Evolutionary conservation across 2,329 filamentous ascomycete species (phyloP), one percentile per base, ranked within the genome.

Genomic region (Scytalidium sp.): DNA sequence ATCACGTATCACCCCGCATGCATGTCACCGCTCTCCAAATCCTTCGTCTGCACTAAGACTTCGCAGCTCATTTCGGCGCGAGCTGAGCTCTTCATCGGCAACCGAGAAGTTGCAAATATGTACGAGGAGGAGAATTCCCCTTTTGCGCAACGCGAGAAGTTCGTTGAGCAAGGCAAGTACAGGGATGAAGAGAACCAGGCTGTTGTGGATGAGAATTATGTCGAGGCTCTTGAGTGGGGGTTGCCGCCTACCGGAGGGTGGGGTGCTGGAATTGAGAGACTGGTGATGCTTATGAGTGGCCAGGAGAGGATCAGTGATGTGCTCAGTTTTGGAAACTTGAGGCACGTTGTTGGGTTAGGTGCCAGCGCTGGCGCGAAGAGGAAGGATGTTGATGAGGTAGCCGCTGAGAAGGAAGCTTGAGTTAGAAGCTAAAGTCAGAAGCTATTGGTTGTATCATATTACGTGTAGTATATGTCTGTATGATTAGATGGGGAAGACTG

Each of bases 51-150:
- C 65, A 79, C 83, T 0, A 83, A 83, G 0, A 86, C 85, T 0
- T 75, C 78, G 13, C 92, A 97, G 65, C 69, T 80, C 8, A 83
- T 96, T 1, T 87, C 90, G 1, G 88, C 90, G 1, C 85, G 92
- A 5, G 89, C 88, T 0, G 92, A 97, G 69, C 80, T 96, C 19
- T 96, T 96, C 70, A 81, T 95, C 54, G 73, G 82, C 45, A 84
- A 87, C 39, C 82, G 83, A 48, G 94, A 99, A 65, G 78, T 96
- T 25, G 90, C 93, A 53, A 99, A 99, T 69, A 95, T 93, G 74
- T 99, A 99, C 68, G 94, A 99, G 67, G 94, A 99, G 70, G 94
- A 99, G 67, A 99, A 99, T 68, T 88, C 90, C 46, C 94, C 94
- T 0, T 84, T 87, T 47, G 88, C 87, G 60, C 94, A 99, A 71